Evolutionary conservation across 352 stramenopile genomes (phyloP).

Genomic region (Paralagenidium karlingii): DNA sequence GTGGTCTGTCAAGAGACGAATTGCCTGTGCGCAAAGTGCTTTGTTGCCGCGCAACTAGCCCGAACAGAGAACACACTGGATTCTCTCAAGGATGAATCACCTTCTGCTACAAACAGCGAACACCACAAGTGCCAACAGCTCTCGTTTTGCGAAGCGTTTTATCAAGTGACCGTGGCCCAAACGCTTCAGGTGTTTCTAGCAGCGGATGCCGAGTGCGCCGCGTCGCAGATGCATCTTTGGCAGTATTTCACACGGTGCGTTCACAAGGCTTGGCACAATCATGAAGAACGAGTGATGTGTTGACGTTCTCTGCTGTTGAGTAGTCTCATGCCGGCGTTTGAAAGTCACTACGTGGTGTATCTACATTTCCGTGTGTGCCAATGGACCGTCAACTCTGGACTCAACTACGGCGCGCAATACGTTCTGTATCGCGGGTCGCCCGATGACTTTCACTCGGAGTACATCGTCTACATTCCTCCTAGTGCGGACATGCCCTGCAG

Average conservation of each 20-base stretch:
- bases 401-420: constrained; percentile 62
- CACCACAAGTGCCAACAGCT: too few relatives aligned
- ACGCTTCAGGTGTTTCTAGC: neutral
- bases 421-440: constrained; percentile 50
- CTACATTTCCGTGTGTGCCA: constrained; percentile 40
- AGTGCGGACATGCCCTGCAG: constrained; percentile 1
- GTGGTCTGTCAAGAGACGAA: too few relatives aligned
- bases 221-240: neutral
- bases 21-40: too few relatives aligned
- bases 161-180: neutral
- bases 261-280: too few relatives aligned
- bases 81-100: too few relatives aligned
- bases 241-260: neutral
- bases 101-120: too few relatives aligned
- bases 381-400: constrained; percentile 37
- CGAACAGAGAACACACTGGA: too few relatives aligned
- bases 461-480: constrained; percentile 44
- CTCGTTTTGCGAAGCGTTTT: neutral
- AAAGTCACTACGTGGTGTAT: constrained; percentile 23
- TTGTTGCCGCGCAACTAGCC: too few relatives aligned
- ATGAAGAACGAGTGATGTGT: neutral
- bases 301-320: neutral
- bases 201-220: neutral
- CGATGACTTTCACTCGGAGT: constrained; percentile 51
- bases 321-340: constrained; percentile 19